Evolutionary conservation across 225 moss, liverwort and hornwort genomes (phyloP), one percentile per base, ranked within the genome.

Genomic region (Bryum argenteum): DNA sequence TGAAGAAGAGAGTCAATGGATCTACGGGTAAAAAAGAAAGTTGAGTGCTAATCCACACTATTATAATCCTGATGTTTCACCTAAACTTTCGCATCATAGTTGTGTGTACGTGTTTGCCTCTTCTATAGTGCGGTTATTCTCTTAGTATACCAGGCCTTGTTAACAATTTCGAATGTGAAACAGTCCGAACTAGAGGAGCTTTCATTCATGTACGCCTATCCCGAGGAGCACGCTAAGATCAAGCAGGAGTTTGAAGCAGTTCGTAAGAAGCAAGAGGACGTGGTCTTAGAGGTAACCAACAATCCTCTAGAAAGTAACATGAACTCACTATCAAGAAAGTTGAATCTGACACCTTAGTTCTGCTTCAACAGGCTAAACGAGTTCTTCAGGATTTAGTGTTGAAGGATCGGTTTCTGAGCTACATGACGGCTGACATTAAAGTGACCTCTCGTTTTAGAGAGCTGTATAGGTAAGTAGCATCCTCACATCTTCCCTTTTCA

Each of bases 151-250:
- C 51, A 40, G 14, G 20, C 10, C 65, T 47, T 51, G 12, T 43
- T 15, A 17, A 42, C 59, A 1, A 28, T 39, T 42, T 68, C 63
- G 64, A 72, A 47, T 63, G 58, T 72, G 73, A 62, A 73, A 84
- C 88, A 98, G 98, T 94, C 92, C 41, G 98, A 98, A 75, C 72
- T 98, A 63, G 98, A 98, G 76, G 98, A 98, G 77, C 76, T 98
- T 38, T 98, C 98, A 17, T 98, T 94, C 75, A 88, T 87, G 94
- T 98, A 82, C 77, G 84, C 94, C 26, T 84, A 89, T 80, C 83
- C 84, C 37, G 98, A 98, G 67, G 94, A 94, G 69, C 83, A 98
- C 70, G 75, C 61, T 63, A 89, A 84, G 71, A 85, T 94, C 22
- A 89, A 92, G 73, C 67, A 66, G 20, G 84, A 89, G 11, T 89